Evolutionary conservation across 345 rosid genomes (phyloP), one percentile per base, ranked within the genome.

Genomic region (Cardamine occulta): DNA sequence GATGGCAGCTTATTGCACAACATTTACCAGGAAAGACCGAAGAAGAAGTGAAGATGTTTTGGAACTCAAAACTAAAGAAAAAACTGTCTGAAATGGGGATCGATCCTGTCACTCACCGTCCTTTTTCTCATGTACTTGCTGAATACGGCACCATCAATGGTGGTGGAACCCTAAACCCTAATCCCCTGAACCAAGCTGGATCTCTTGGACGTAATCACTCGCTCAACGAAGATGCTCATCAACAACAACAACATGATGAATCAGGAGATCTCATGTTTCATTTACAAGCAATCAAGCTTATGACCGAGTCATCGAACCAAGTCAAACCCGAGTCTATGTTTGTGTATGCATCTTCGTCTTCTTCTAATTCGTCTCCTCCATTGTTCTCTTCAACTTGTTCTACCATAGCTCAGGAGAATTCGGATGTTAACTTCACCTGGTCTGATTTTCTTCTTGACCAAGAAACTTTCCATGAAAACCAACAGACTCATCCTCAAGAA

Each of bases 1-100:
- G 98, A 85, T 91, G 97, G 97, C 80, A 93, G 24, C 84, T 95
- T 56, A 92, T 92, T 71, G 99, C 99, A 55, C 97, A 90, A 66
- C 97, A 87, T 17, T 85, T 95, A 13, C 96, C 97, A 2, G 99
- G 97, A 17, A 87, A 97, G 82, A 92, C 96, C 32, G 97, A 92
- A 77, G 91, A 92, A 52, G 97, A 95, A 74, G 97, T 95, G 70
- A 95, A 95, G 60, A 95, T 90, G 74, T 84, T 88, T 82, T 90
- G 99, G 97, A 95, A 95, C 83, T 84, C 97, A 3, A 92, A 84
- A 84, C 89, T 92, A 26, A 86, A 84, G 80, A 92, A 92, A 85
- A 95, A 88, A 86, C 93, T 95, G 29, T 65, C 83, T n/a, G 92
- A 88, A 49, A 90, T 88, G 93, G 99, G 99, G 23, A 95, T 95